Evolutionary conservation across 495 filamentous ascomycete species (phyloP).

Genomic region (Daldinia childiae): DNA sequence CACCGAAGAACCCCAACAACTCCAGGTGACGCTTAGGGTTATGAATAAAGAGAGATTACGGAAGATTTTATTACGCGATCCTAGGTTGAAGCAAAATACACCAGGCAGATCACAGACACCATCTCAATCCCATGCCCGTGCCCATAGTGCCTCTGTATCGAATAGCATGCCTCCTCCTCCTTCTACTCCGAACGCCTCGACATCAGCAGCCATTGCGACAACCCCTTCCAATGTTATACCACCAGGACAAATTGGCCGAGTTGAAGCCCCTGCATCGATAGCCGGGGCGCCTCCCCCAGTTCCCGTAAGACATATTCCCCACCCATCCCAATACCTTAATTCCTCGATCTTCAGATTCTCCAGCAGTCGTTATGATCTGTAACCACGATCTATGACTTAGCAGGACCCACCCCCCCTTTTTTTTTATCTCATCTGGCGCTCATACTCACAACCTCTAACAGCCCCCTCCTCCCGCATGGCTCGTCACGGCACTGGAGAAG

Average conservation of each 20-base stretch:
- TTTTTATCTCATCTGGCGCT: constrained; percentile 14
- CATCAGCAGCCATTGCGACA: constrained; percentile 47
- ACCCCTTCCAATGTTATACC: constrained; percentile 48
- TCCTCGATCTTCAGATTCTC: constrained; percentile 38
- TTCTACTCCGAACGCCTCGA: constrained; percentile 54
- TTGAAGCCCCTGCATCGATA: constrained; percentile 69
- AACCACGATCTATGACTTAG: constrained; percentile 33
- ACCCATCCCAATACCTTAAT: constrained; percentile 34
- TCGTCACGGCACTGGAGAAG: constrained; percentile 68
- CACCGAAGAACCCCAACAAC: constrained; percentile 69
- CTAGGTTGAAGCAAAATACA: constrained; percentile 51
- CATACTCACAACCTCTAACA: constrained; percentile 52
- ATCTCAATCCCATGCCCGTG: constrained; percentile 62
- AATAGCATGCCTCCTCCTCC: constrained; percentile 70
- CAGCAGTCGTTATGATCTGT: constrained; percentile 47
- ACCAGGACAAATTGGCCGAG: constrained; percentile 67
- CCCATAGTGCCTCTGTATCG: constrained; percentile 61
- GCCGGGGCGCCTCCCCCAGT: constrained; percentile 60
- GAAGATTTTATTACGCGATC: constrained; percentile 62
- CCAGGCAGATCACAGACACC: constrained; percentile 55
- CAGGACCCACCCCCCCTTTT: constrained; percentile 11
- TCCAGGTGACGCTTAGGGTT: constrained; percentile 79
- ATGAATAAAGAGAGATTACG: constrained; percentile 65
- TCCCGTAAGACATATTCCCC: constrained; percentile 62
- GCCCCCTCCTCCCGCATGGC: constrained; percentile 85